phyloP scores from a whole-genome alignment of 2,329 filamentous ascomycete species.

The Colletotrichum godetiae region DNA sequence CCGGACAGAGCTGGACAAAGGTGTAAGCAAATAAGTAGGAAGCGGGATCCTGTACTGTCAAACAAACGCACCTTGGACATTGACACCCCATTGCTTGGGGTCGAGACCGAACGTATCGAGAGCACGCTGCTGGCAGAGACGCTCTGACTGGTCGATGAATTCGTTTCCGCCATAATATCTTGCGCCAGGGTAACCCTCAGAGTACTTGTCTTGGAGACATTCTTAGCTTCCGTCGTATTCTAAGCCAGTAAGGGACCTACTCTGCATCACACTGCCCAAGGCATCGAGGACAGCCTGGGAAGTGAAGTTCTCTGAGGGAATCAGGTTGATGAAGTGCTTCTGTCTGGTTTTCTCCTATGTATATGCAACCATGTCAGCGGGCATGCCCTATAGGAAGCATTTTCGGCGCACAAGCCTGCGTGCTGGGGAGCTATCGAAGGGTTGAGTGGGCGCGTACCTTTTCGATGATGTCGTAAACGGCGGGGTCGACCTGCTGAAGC shows the following conservation, averaged over 20 bases:
- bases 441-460: conserved; percentile 68
- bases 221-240: conserved; percentile 42
- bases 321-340: conserved; percentile 98
- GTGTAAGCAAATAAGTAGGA: not conserved
- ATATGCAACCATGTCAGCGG: not conserved
- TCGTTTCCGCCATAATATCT: conserved; percentile 98
- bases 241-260: conserved; percentile 58
- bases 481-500: conserved; percentile 86
- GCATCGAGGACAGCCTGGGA: conserved; percentile 93
- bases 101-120: conserved; percentile 88
- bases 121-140: conserved; percentile 89
- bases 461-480: conserved; percentile 89
- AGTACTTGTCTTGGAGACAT: conserved; percentile 84
- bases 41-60: not conserved
- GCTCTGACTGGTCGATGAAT: conserved; percentile 91
- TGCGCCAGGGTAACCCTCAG: conserved; percentile 95
- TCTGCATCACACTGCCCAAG: conserved; percentile 94
- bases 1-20: conserved; percentile 77
- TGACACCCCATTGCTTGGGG: conserved; percentile 92
- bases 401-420: not conserved
- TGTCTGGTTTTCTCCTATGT: conserved; percentile 90
- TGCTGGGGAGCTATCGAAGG: not conserved
- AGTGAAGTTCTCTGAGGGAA: conserved; percentile 95
- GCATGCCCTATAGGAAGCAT: not conserved
- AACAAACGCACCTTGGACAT: conserved; percentile 72